Percentiles rank a stretch among this genome's conserved stretches.
These are phyloP conservation scores for Trichoderma atrobrunneum DNA, from an alignment of 2,329 filamentous ascomycete genomes.

Conservation along the genomic window DNA sequence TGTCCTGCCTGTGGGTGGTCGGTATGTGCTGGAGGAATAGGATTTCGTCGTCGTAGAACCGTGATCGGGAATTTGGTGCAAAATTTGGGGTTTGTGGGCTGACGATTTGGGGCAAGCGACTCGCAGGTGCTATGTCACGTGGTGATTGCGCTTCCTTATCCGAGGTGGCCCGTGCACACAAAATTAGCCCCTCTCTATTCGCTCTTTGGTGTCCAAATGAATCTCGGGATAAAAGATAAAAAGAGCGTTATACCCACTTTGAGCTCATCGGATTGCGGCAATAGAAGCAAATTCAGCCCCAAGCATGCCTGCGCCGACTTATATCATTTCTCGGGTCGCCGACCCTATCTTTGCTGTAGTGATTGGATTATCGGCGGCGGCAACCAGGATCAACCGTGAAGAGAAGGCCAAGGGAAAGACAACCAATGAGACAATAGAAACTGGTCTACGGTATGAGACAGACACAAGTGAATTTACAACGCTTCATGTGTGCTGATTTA, in stretches of 20 bases:
- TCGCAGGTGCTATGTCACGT: slow-evolving; percentile 38
- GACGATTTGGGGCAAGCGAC: slow-evolving; percentile 41
- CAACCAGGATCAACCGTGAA: slow-evolving; percentile 57
- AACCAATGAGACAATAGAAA: slow-evolving; percentile 48
- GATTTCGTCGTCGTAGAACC: slow-evolving; percentile 34
- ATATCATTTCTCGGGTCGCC: slow-evolving; percentile 58
- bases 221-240: not conserved
- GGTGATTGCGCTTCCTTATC: slow-evolving; percentile 22
- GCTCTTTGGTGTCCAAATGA: not conserved
- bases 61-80: slow-evolving; percentile 37
- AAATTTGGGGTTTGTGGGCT: slow-evolving; percentile 45
- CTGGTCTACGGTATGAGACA: slow-evolving; percentile 40
- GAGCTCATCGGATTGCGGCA: not conserved
- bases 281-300: not conserved
- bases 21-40: slow-evolving; percentile 31
- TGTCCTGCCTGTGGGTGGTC: slow-evolving; percentile 44
- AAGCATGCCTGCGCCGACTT: slow-evolving; percentile 52
- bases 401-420: slow-evolving; percentile 57
- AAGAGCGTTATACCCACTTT: not conserved
- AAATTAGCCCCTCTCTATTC: not conserved
- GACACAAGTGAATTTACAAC: not conserved
- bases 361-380: slow-evolving; percentile 56
- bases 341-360: slow-evolving; percentile 58
- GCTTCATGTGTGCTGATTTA: not conserved
- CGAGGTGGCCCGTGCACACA: slow-evolving; percentile 1